Percentiles rank a stretch among this genome's conserved stretches.
Conservation (phyloP, 306 rosid species). For the Vigna radiata region DNA sequence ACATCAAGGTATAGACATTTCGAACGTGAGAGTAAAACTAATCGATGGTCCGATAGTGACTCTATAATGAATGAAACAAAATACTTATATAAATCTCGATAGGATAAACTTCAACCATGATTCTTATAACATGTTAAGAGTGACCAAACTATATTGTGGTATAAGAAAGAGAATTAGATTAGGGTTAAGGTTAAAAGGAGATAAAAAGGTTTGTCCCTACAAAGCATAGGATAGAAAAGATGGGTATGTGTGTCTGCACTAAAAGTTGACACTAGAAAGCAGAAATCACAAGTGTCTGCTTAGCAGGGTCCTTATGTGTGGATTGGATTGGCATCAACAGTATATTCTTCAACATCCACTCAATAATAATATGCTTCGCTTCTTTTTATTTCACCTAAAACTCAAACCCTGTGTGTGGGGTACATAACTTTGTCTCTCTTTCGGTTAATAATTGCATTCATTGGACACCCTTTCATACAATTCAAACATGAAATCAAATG, state of each 20-base stretch:
- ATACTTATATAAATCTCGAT: too few relatives aligned
- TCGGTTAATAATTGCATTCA: constrained; percentile 24
- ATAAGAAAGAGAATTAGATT: too few relatives aligned
- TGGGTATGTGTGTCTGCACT: constrained; percentile 28
- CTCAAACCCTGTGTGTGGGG: neutral
- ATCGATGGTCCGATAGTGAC: too few relatives aligned
- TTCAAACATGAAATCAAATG: constrained; percentile 41
- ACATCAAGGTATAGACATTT: too few relatives aligned
- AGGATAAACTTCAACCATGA: too few relatives aligned
- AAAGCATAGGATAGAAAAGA: constrained; percentile 40
- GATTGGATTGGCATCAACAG: constrained; percentile 55
- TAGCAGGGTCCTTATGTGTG: constrained; percentile 39
- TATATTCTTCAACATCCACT: constrained; percentile 48
- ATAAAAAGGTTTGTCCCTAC: constrained; percentile 42
- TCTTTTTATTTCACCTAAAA: constrained; percentile 9
- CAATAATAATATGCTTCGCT: constrained; percentile 3
- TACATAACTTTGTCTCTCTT: constrained; percentile 39
- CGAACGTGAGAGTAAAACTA: too few relatives aligned
- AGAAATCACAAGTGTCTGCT: constrained; percentile 48
- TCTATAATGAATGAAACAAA: too few relatives aligned
- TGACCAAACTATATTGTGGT: too few relatives aligned
- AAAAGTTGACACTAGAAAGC: constrained; percentile 45
- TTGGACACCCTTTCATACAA: constrained; percentile 9
- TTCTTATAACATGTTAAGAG: too few relatives aligned
- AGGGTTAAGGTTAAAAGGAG: neutral